Base-by-base conservation (phyloP, 2,329 filamentous ascomycete species). In the Fusarium sp. region DNA sequence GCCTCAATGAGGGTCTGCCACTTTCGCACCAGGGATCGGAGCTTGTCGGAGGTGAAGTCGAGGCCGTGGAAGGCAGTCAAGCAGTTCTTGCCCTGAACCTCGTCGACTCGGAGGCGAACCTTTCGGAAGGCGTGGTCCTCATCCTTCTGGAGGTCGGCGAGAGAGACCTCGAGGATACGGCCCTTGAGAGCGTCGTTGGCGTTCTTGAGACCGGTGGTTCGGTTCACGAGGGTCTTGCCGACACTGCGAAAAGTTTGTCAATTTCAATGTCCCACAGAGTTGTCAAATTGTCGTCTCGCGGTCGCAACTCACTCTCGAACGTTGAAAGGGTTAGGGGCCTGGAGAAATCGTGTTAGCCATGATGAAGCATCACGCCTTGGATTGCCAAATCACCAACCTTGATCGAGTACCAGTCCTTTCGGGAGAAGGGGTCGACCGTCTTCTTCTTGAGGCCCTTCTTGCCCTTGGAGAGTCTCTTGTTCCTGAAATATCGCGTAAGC, bases 401-500 rank as follows among this genome's bases (percentile, higher is more conserved):
- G 83, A 99, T 89, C 77, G 90, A 91, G 86, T 93, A 99, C 92
- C 96, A 98, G 82, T 98, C 95, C 88, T 99, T 99, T 80, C 94
- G 91, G 77, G 93, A 88, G 87, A 98, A 98, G 77, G 95, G 94
- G 83, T 99, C 95, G 75, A 90, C 85, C 77, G 93, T 94, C 86
- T 94, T 94, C 94, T 99, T 98, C 92, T 98, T 98, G 81, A 98
- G 88, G 83, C 95, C 94, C 90, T 99, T 99, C 92, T 98, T 99
- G 86, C 95, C 95, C 89, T 99, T 99, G 73, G 95, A 98, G 86
- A 99, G 89, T 88, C 95, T 93, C 93, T 99, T 99, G 90, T 99
- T 99, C 92, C 90, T 93, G 74, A 35, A 54, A 43, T 40, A 52
- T 57, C 58, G 64, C 38, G 60, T 73, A 58, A 75, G 70, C 53